These are phyloP conservation scores for Trametes polyzona DNA, from an alignment of 1,284 basidiomycete species.

Conservation along the genomic window DNA sequence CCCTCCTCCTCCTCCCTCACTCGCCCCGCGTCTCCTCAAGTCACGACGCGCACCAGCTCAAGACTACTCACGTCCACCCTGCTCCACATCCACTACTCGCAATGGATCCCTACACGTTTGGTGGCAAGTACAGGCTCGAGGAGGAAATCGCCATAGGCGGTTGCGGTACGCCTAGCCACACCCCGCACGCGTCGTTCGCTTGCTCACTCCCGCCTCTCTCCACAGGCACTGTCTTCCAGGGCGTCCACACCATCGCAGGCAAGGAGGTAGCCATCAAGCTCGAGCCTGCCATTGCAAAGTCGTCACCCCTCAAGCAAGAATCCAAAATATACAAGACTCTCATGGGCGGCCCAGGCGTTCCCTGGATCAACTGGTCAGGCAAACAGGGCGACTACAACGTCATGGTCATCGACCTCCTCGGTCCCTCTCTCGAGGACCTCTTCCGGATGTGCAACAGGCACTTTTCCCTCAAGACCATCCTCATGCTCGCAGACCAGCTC, in stretches of 20 bases:
- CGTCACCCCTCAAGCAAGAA: slow-evolving; percentile 89
- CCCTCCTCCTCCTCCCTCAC: background rate
- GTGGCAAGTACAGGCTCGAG: slow-evolving; percentile 91
- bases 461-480: slow-evolving; percentile 91
- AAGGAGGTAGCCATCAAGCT: slow-evolving; percentile 98
- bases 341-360: slow-evolving; percentile 91
- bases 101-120: slow-evolving; percentile 76
- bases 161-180: slow-evolving; percentile 64
- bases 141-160: slow-evolving; percentile 96
- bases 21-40: background rate
- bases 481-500: slow-evolving; percentile 91
- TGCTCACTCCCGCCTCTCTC: slow-evolving; percentile 3
- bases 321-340: slow-evolving; percentile 92
- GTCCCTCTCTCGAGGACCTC: slow-evolving; percentile 91
- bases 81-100: slow-evolving; percentile 12
- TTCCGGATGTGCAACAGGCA: slow-evolving; percentile 95
- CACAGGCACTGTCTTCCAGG: slow-evolving; percentile 89
- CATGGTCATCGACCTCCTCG: slow-evolving; percentile 95
- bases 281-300: slow-evolving; percentile 84
- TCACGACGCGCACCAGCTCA: slow-evolving; percentile 14
- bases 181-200: background rate
- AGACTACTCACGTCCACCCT: background rate
- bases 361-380: slow-evolving; percentile 95
- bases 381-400: slow-evolving; percentile 96
- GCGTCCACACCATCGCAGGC: slow-evolving; percentile 93